Evolutionary conservation across 2,329 filamentous ascomycete genomes (phyloP).

Genomic region (Annulohypoxylon truncatum): DNA sequence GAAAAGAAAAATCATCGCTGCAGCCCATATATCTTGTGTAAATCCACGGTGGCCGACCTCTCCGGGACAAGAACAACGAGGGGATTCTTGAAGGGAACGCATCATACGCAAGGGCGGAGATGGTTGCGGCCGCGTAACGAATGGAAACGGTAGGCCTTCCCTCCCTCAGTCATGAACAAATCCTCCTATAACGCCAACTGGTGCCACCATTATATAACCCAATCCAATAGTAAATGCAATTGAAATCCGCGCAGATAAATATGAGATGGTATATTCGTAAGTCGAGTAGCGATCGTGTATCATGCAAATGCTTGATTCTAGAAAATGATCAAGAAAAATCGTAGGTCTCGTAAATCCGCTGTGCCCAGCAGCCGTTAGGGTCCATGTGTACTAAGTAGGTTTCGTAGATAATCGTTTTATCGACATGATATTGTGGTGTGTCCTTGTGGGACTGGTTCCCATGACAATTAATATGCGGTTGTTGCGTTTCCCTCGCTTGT

Average conservation of each 20-base stretch:
- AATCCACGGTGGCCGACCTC: constrained; percentile 29
- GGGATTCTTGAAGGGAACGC: constrained; percentile 13
- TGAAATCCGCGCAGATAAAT: constrained; percentile 19
- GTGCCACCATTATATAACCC: constrained; percentile 39
- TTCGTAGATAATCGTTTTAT: constrained; percentile 7
- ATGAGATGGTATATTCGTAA: constrained; percentile 40
- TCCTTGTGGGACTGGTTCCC: constrained; percentile 1
- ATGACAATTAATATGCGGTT: constrained; percentile 47
- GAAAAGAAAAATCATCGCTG: constrained; percentile 40
- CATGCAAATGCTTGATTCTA: constrained; percentile 38
- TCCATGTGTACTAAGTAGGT: constrained; percentile 16
- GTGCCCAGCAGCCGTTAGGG: constrained; percentile 2
- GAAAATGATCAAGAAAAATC: constrained; percentile 19
- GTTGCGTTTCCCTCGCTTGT: constrained; percentile 64
- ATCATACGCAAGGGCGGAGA: constrained; percentile 22
- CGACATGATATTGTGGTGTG: neutral
- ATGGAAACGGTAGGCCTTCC: constrained; percentile 41
- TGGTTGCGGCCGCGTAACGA: constrained; percentile 47
- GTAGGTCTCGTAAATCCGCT: constrained; percentile 26
- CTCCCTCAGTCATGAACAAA: constrained; percentile 38
- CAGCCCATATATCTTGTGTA: constrained; percentile 31
- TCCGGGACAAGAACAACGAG: constrained; percentile 21
- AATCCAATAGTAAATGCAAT: constrained; percentile 38
- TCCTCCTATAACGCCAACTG: constrained; percentile 44
- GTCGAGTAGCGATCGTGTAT: constrained; percentile 38